Evolutionary conservation across 768 basidiomycete species (phyloP).

Genomic region (Stropharia rugosoannulata): DNA sequence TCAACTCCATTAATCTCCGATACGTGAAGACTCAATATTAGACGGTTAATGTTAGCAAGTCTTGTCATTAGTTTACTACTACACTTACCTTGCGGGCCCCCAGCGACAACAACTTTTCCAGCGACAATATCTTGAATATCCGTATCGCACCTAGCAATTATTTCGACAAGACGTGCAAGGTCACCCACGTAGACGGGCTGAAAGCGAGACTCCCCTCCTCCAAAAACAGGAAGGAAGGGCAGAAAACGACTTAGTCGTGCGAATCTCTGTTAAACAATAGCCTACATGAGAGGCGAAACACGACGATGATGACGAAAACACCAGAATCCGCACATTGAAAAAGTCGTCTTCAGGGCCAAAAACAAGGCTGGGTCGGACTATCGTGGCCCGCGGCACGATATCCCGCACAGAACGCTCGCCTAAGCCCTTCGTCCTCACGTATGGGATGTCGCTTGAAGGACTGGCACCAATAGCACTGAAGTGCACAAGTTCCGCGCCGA

Average conservation of each 20-base stretch:
- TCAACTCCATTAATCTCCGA: constrained; percentile 62
- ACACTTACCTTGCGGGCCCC: constrained; percentile 34
- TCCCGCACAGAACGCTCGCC: constrained; percentile 56
- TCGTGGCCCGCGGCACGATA: constrained; percentile 48
- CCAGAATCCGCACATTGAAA: constrained; percentile 56
- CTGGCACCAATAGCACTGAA: constrained; percentile 80
- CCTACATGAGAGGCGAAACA: too few relatives aligned
- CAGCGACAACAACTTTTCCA: constrained; percentile 50
- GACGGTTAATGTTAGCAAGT: neutral
- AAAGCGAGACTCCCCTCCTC: constrained; percentile 62
- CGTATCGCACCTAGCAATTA: constrained; percentile 47
- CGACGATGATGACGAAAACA: constrained; percentile 10
- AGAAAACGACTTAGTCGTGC: constrained; percentile 56
- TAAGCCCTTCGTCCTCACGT: constrained; percentile 59
- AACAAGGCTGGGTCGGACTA: constrained; percentile 70
- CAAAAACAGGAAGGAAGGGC: constrained; percentile 77
- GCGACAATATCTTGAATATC: constrained; percentile 40
- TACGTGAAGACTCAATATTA: constrained; percentile 58
- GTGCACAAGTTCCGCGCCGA: constrained; percentile 60
- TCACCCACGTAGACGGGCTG: constrained; percentile 78
- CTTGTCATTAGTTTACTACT: neutral
- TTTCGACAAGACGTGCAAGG: constrained; percentile 59
- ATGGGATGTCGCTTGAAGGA: constrained; percentile 52
- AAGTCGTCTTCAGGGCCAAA: constrained; percentile 79
- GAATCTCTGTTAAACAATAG: constrained; percentile 48